Evolutionary conservation across 192 early-diverging fungal genomes (phyloP).

Genomic region (Radiomyces spectabilis): DNA sequence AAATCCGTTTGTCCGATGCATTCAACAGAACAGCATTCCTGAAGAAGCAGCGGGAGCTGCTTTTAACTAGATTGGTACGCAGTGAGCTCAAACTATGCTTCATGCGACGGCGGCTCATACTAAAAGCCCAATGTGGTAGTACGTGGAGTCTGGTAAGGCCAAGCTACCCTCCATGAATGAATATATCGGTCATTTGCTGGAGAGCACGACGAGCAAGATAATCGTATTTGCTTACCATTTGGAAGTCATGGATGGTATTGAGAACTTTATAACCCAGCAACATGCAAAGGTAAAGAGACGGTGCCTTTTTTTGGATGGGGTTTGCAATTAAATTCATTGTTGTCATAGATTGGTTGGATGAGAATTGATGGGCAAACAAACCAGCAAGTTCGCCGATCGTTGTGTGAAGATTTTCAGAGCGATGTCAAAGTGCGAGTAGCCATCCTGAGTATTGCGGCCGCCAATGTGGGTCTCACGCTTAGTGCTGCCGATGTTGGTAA

Average conservation of each 20-base stretch:
- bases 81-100: no score
- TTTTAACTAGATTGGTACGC: no score
- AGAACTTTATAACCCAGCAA: slow-evolving; percentile 5
- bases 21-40: no score
- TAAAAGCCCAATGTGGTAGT: no score
- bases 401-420: slow-evolving; percentile 39
- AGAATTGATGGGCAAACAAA: slow-evolving; percentile 38
- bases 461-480: slow-evolving; percentile 38
- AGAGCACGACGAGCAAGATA: slow-evolving; percentile 31
- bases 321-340: no score
- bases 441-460: slow-evolving; percentile 38
- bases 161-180: slow-evolving; percentile 31
- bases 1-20: no score
- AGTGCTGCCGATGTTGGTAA: slow-evolving; percentile 32
- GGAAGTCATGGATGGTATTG: slow-evolving; percentile 22
- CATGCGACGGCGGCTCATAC: no score
- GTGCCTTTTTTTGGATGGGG: no score
- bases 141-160: slow-evolving; percentile 23
- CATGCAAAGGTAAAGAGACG: no score
- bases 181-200: slow-evolving; percentile 32
- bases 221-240: slow-evolving; percentile 44
- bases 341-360: slow-evolving; percentile 28
- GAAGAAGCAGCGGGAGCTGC: no score
- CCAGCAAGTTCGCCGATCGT: slow-evolving; percentile 12
- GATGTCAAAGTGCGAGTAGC: slow-evolving; percentile 26